Evolutionary conservation across 306 rosid species (phyloP).

Genomic region (Begonia masoniana): DNA sequence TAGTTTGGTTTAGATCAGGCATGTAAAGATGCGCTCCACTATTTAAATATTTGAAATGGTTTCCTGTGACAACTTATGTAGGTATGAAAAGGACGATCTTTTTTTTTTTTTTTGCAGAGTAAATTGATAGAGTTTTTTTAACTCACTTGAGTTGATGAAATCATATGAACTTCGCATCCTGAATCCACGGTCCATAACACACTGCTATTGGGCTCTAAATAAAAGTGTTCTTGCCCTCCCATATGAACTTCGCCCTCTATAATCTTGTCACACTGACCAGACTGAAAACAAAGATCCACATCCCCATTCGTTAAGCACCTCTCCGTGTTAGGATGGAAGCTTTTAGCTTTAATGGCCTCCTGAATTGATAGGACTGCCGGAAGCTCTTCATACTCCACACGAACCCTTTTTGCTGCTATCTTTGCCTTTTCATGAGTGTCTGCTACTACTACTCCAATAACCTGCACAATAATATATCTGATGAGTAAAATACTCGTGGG

Average conservation of each 20-base stretch:
- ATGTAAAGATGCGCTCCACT: no score
- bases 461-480: conserved; percentile 18
- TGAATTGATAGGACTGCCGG: conserved; percentile 69
- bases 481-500: no score
- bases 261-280: conserved; percentile 63
- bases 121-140: not conserved
- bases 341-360: conserved; percentile 69
- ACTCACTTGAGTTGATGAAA: conserved; percentile 90
- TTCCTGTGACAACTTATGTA: no score
- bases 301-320: conserved; percentile 62
- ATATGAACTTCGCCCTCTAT: conserved; percentile 78
- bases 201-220: conserved; percentile 80
- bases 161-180: conserved; percentile 93
- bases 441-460: conserved; percentile 83
- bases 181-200: conserved; percentile 82
- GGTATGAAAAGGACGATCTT: no score
- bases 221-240: conserved; percentile 98
- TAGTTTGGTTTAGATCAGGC: no score
- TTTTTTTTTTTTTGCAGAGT: no score
- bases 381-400: conserved; percentile 67
- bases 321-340: conserved; percentile 71
- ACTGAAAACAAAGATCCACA: conserved; percentile 68
- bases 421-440: conserved; percentile 95
- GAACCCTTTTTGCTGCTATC: conserved; percentile 58
- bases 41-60: no score